Evolutionary conservation across 345 rosid species (phyloP), one percentile per base, ranked within the genome.

Genomic region (Salix exigua): DNA sequence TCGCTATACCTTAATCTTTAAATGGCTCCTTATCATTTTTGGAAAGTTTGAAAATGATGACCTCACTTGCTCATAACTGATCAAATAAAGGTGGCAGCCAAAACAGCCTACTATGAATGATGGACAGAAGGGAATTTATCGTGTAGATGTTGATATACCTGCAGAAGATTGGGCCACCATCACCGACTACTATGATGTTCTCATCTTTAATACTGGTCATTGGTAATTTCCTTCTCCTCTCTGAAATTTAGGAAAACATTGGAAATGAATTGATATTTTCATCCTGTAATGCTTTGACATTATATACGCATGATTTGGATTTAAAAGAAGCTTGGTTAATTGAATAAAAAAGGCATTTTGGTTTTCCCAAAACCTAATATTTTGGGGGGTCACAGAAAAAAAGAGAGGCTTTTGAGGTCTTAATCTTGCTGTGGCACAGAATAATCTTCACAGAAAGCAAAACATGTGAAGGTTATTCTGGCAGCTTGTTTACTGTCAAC

Each of bases 121-220:
- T 28, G 89, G 82, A 58, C 71, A 67, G 71, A 83, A 92, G 84
- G 97, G 91, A 75, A 77, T 51, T 2, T 84, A 90, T 76, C 90
- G 89, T 44, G 92, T 96, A 62, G 98, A 96, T 86, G 97, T 96
- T 73, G 98, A 96, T 83, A 75, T 86, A 74, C 97, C 96, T 74
- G 98, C 98, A 18, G 85, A 77, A 79, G 97, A 93, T 79, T 96
- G 99, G 98, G 80, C 85, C 72, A 85, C 83, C 71, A 72, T 90
- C 80, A 82, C 85, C 70, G 80, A 81, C 83, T 91, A 93, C 79
- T 95, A 91, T 31, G 91, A 95, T 83, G 96, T 91, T 78, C 93
- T 93, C 75, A 48, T 95, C 53, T 91, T 91, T 42, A 95, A 93
- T 73, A 93, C 97, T 69, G 99, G 98, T 70, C 99, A 96, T 80